Conservation (phyloP, 257 asterid genomes). For the Solanum ossicruentum region DNA sequence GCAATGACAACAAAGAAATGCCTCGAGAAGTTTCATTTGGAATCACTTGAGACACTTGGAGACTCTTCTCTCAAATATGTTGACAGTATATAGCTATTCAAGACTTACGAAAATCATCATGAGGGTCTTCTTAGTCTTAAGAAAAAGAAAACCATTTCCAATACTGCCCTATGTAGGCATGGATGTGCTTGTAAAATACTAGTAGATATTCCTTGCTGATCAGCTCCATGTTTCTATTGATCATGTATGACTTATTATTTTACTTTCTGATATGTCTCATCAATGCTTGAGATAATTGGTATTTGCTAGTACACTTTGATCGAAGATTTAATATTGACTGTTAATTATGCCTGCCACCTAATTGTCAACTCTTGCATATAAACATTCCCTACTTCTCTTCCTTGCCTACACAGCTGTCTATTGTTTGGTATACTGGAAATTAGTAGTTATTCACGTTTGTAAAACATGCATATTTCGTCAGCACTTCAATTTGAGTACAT, state of each 20-base stretch:
- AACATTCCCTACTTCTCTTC: neutral
- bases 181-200: conserved; percentile 55
- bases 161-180: conserved; percentile 54
- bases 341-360: neutral
- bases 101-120: conserved; percentile 37
- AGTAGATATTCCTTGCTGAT: conserved; percentile 24
- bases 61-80: conserved; percentile 84
- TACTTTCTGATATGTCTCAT: neutral
- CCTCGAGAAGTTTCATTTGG: conserved; percentile 58
- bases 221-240: neutral
- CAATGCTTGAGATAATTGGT: neutral
- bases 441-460: neutral
- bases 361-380: neutral
- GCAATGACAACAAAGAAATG: conserved; percentile 73
- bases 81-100: conserved; percentile 54
- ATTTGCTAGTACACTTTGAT: neutral
- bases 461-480: neutral
- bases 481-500: neutral
- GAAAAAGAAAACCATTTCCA: conserved; percentile 38
- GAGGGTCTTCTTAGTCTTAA: conserved; percentile 64
- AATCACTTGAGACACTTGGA: conserved; percentile 81
- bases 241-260: neutral
- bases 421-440: neutral
- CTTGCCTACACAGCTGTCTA: neutral
- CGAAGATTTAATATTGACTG: neutral